Conservation (phyloP, 1,139 yeast species). For the Torulaspora pretoriensis region DNA sequence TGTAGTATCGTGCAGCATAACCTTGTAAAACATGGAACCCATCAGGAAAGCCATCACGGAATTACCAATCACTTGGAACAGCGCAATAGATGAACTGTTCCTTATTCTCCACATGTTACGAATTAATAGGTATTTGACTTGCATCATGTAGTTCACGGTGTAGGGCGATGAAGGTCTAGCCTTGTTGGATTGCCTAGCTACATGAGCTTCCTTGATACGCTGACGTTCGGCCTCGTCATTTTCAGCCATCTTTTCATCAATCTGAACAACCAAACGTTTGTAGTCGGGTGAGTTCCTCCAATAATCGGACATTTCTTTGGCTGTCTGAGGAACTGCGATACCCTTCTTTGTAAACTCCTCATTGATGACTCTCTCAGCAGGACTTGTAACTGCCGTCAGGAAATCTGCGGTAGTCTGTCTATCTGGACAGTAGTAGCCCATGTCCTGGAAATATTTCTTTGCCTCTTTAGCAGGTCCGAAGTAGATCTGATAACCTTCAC, state of each 20-base stretch:
- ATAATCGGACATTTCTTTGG: slow-evolving; percentile 62
- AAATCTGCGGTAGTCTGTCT: slow-evolving; percentile 84
- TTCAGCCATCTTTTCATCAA: slow-evolving; percentile 38
- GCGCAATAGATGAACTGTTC: slow-evolving; percentile 64
- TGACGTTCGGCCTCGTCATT: slow-evolving; percentile 16
- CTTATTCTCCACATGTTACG: slow-evolving; percentile 61
- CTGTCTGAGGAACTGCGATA: slow-evolving; percentile 60
- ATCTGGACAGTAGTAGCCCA: slow-evolving; percentile 70
- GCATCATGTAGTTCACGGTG: slow-evolving; percentile 62
- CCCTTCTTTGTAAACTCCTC: slow-evolving; percentile 42
- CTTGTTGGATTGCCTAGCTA: slow-evolving; percentile 54
- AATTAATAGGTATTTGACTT: slow-evolving; percentile 53
- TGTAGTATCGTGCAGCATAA: slow-evolving; percentile 41
- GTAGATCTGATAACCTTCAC: slow-evolving; percentile 74
- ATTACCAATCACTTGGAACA: slow-evolving; percentile 59
- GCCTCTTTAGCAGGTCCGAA: slow-evolving; percentile 63
- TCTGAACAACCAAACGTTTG: slow-evolving; percentile 39
- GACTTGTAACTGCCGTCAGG: slow-evolving; percentile 72
- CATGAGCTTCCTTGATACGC: slow-evolving; percentile 47
- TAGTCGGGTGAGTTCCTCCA: slow-evolving; percentile 67
- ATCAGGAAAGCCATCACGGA: slow-evolving; percentile 68
- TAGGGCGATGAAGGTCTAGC: slow-evolving; percentile 54
- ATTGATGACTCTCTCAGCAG: slow-evolving; percentile 55
- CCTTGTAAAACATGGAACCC: slow-evolving; percentile 70
- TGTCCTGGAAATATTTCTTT: slow-evolving; percentile 52